Evolutionary conservation across 2,329 filamentous ascomycete species (phyloP), one percentile per base, ranked within the genome.

Genomic region (Exophiala sp.): DNA sequence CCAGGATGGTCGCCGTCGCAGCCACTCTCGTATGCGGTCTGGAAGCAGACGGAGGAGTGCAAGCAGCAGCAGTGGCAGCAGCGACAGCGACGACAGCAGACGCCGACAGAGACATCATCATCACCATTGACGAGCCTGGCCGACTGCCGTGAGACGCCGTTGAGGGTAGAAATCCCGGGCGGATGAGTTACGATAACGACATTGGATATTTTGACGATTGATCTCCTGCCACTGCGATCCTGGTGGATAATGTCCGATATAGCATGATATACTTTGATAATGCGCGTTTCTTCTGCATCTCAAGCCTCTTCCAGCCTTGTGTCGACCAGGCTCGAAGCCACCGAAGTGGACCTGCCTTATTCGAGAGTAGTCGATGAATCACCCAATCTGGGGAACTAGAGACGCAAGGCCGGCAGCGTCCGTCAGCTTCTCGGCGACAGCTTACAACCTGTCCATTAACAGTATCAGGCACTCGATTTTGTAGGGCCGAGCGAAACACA

Each of bases 1-100:
- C 9, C 50, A 55, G 18, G 39, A 48, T 37, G 52, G 40, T 11
- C 23, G 32, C 11, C 46, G 52, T 7, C 38, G 46, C 7, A 55
- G 52, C 22, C 52, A 45, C 7, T 48, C 52, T 27, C 48, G 49
- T 7, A 51, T 21, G 23, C 18, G 50, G 22, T 55, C 52, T 1
- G 19, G 39, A 23, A 55, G 52, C 43, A 23, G 52, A 23, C 35
- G 52, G 23, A 45, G 53, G 37, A 50, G 46, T 35, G 21, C 21
- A 8, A 53, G 55, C 38, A 45, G 47, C 27, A 52, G 50, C 42
- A 52, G 46, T 37, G 48, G 49, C 41, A 37, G 29, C 46, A 41
- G 42, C 46, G 52, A 53, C 11, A 55, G 52, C 18, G 55, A 58
- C n/a, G 43, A 40, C 43, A 53, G 52, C 52, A 42, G 55, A 29